Percentiles rank a stretch among this genome's conserved stretches.
Evolutionary conservation across 1,284 basidiomycete species (phyloP).

Genomic region (Phlebopus sp.): DNA sequence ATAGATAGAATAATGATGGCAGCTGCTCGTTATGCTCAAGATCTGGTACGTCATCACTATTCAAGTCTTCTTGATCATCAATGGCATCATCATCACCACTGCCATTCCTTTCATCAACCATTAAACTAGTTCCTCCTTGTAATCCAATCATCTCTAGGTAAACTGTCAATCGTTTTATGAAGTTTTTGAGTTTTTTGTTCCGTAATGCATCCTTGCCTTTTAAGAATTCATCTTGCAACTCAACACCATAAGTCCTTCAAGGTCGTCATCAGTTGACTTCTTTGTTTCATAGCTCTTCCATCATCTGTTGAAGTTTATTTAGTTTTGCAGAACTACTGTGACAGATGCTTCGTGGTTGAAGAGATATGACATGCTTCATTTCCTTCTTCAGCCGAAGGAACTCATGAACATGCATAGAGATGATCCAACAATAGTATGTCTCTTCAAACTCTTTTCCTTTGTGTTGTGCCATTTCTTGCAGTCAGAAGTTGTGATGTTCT

Average conservation of each 20-base stretch:
- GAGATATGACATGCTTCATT: conserved; percentile 23
- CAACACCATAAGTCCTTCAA: conserved; percentile 10
- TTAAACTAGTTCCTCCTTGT: conserved; percentile 1
- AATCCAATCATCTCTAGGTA: conserved; percentile 1
- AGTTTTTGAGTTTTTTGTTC: conserved; percentile 15
- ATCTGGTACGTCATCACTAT: not conserved
- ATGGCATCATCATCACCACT: no score
- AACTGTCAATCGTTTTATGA: conserved; percentile 8
- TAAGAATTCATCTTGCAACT: conserved; percentile 13
- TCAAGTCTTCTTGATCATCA: not conserved
- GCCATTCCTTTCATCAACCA: not conserved
- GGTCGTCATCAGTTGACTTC: conserved; percentile 13
- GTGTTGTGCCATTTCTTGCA: conserved; percentile 18
- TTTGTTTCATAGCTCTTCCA: conserved; percentile 10
- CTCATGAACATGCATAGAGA: conserved; percentile 29
- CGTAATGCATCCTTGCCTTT: conserved; percentile 9
- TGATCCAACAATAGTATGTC: conserved; percentile 24
- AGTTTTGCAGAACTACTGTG: conserved; percentile 21
- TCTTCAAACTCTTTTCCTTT: conserved; percentile 33
- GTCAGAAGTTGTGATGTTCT: conserved; percentile 41
- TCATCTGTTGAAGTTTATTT: conserved; percentile 16
- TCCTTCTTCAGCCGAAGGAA: conserved; percentile 32
- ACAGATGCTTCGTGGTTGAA: conserved; percentile 20
- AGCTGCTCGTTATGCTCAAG: no score
- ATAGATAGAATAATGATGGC: not conserved